phyloP scores from a whole-genome alignment of 2,329 filamentous ascomycete genomes.

The Venturia pyrina region DNA sequence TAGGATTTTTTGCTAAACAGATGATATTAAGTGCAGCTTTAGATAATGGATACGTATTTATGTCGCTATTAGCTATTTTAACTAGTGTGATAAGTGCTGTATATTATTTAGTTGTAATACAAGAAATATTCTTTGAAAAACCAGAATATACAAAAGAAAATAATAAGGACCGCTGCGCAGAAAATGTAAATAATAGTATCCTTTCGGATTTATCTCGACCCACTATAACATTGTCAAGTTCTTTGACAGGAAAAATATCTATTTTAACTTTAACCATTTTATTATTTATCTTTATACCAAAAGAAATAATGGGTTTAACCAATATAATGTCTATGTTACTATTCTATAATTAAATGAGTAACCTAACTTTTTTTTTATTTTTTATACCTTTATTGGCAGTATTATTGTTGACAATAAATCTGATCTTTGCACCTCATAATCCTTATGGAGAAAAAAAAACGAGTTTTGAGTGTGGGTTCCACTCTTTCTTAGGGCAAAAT shows the following conservation, averaged over 20 bases:
- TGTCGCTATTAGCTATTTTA: constrained; percentile 27
- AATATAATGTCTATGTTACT: constrained; percentile 26
- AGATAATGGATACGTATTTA: constrained; percentile 26
- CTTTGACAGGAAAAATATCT: constrained; percentile 25
- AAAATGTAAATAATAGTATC: constrained; percentile 13
- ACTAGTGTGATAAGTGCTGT: constrained; percentile 27
- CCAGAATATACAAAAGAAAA: constrained; percentile 21
- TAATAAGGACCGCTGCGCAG: constrained; percentile 5
- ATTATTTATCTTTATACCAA: constrained; percentile 22
- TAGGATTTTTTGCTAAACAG: constrained; percentile 26
- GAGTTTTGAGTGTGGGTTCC: constrained; percentile 26
- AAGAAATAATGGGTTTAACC: constrained; percentile 24
- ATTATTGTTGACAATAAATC: constrained; percentile 26
- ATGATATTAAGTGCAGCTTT: constrained; percentile 25
- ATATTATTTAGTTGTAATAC: constrained; percentile 28
- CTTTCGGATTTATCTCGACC: constrained; percentile 15
- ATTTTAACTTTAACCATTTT: constrained; percentile 23
- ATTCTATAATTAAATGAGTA: constrained; percentile 25
- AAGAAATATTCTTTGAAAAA: constrained; percentile 28
- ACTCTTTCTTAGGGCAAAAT: constrained; percentile 26
- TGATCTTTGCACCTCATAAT: constrained; percentile 24
- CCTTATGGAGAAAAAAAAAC: constrained; percentile 25
- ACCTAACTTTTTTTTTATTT: constrained; percentile 22
- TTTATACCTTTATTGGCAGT: constrained; percentile 24
- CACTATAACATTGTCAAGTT: constrained; percentile 22